Evolutionary conservation across 805 yeast species (phyloP), one percentile per base, ranked within the genome.

Genomic region (Myxozyma neotropica): DNA sequence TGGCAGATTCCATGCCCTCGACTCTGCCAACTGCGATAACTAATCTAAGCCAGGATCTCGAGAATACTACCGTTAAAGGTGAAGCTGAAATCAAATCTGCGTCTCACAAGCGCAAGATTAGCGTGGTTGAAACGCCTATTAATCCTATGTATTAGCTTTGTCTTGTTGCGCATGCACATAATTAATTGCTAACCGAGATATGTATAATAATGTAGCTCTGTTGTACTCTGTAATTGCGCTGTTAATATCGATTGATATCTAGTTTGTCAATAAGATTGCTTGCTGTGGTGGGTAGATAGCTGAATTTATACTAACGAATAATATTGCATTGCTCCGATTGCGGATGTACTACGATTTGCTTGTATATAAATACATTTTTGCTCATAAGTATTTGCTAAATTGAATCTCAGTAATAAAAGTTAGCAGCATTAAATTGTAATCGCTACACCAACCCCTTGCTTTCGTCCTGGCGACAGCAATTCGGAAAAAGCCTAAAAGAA

Each of bases 21-120:
- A n/a, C 43, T n/a, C 17, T 19, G 43, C 8, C 17, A 13, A 8
- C 43, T 10, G n/a, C 43, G 21, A 19, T 17, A 6, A 39, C 46
- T 24, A 27, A 39, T 27, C 4, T 50, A 26, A 48, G 46, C 48
- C 38, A 51, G 7, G 19, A 4, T 39, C 7, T 42, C 7, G 52
- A 19, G 27, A 39, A 26, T 26, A 33, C 31, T 31, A 31, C 57
- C 17, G 45, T 42, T 2, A 42, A 48, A 27, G 57, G 26, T 7
- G 50, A 33, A 23, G 29, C 43, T 17, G 24, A 17, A 15, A 31
- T 21, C 24, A 31, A 24, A 21, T 4, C 33, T 7, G 36, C 27
- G 36, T 4, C 54, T 15, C 59, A 55, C 15, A 57, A 57, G 51
- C 55, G 64, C 39, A 61, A 61, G 50, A 58, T 61, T 13, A 57